Conservation (phyloP, 768 basidiomycete species). For the Macrolepiota dolichaula region DNA sequence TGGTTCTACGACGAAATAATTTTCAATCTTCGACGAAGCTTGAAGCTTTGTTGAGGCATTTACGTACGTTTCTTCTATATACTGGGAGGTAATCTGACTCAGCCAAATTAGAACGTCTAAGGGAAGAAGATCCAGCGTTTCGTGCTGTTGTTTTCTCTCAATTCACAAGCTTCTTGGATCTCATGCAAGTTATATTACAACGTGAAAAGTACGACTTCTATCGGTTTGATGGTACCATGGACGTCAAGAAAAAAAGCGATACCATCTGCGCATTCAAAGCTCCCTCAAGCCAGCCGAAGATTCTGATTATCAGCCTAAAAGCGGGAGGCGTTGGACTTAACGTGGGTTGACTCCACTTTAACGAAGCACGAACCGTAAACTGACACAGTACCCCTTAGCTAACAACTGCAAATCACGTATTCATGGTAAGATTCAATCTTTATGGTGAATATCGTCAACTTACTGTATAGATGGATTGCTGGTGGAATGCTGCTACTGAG, state of each 20-base stretch:
- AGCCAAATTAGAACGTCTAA: constrained; percentile 45
- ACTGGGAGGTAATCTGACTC: neutral
- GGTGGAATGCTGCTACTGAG: constrained; percentile 87
- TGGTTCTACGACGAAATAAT: constrained; percentile 73
- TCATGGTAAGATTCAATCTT: constrained; percentile 54
- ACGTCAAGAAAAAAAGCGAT: constrained; percentile 72
- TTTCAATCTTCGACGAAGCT: constrained; percentile 91
- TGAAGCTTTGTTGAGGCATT: constrained; percentile 71
- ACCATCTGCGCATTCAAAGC: constrained; percentile 78
- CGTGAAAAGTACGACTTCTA: constrained; percentile 67
- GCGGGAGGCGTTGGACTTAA: constrained; percentile 93
- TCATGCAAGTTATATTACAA: constrained; percentile 69
- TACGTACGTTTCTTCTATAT: constrained; percentile 45
- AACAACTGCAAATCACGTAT: constrained; percentile 81
- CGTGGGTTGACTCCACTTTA: constrained; percentile 34
- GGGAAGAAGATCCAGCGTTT: constrained; percentile 71
- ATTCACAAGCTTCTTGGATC: constrained; percentile 83
- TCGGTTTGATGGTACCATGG: constrained; percentile 93
- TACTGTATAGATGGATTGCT: constrained; percentile 75
- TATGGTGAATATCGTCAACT: neutral
- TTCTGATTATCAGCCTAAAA: constrained; percentile 77
- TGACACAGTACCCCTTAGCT: constrained; percentile 37
- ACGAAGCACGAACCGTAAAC: neutral
- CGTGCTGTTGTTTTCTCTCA: constrained; percentile 89
- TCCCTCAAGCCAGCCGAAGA: constrained; percentile 65